These are phyloP conservation scores for Drechmeria coniospora DNA, from an alignment of 2,329 filamentous ascomycete species.

Conservation along the genomic window DNA sequence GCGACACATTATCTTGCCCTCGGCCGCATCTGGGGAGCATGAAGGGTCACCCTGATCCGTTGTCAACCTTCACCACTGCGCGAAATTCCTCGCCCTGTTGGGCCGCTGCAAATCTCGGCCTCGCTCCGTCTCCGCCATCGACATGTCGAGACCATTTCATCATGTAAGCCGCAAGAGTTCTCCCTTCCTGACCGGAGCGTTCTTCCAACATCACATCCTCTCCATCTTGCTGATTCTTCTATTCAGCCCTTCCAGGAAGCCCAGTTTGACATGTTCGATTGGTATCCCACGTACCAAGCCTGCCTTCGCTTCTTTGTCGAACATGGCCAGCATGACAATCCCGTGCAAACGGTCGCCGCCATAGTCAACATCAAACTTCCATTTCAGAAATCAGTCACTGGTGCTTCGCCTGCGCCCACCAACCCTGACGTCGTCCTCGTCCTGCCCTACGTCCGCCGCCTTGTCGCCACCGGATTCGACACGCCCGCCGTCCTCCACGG, in stretches of 20 bases:
- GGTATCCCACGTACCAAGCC: slow-evolving; percentile 81
- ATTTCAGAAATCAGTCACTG: slow-evolving; percentile 46
- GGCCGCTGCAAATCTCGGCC: background rate
- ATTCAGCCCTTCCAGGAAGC: slow-evolving; percentile 28
- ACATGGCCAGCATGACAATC: slow-evolving; percentile 67
- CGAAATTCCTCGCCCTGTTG: too few relatives aligned
- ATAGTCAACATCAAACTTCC: slow-evolving; percentile 87
- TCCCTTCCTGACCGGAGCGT: too few relatives aligned
- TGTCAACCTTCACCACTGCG: too few relatives aligned
- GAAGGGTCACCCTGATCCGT: background rate
- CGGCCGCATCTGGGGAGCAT: background rate
- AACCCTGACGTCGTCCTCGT: slow-evolving; percentile 33
- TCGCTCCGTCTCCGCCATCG: background rate
- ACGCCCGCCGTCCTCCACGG: slow-evolving; percentile 74
- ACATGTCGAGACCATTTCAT: slow-evolving; percentile 7
- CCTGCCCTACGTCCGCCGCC: slow-evolving; percentile 75
- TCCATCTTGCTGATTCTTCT: background rate
- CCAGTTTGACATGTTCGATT: slow-evolving; percentile 71
- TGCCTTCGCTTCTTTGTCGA: slow-evolving; percentile 88
- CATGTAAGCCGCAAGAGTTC: too few relatives aligned
- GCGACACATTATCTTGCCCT: background rate
- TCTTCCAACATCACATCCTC: too few relatives aligned
- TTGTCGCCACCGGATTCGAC: slow-evolving; percentile 87
- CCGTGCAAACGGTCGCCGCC: slow-evolving; percentile 76
- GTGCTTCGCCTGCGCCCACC: background rate